Base-by-base conservation (phyloP, 257 asterid species). In the Forsythia viridissima region DNA sequence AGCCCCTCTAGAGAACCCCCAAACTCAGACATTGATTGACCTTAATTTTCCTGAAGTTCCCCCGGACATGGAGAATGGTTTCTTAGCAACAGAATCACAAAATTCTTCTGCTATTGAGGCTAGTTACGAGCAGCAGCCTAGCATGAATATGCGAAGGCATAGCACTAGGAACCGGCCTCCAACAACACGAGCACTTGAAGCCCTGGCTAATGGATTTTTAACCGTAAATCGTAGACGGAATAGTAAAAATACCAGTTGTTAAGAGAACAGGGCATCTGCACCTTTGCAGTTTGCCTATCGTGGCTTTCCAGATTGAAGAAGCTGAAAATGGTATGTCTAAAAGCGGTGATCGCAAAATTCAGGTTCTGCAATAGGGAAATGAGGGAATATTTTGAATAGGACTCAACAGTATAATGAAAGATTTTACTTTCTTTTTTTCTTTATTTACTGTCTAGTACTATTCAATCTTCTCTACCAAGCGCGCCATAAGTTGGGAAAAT, bases 111-210 rank as follows among this genome's bases (percentile, higher is more conserved):
- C 40, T 20, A 69, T 30, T 44, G 89, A 77, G 73, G 80, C 77
- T 44, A 68, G 48, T 24, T 24, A 71, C 1, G 83, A 77, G 30
- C 84, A 71, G 85, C 85, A 81, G 65, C 82, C 86, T 70, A 71
- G n/a, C 69, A 44, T n/a, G 76, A 81, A 70, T 51, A 73, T 82
- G 4, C 77, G 86, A 40, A 84, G 95, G 82, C 89, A 89, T n/a
- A 76, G 95, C 80, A 85, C 88, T 0, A 87, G 93, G 77, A 79
- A 80, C 81, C 82, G 92, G 44, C 88, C 90, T n/a, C 95, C 90
- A 68, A 90, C 95, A 8, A 80, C 86, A 4, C 84, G 83, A 80
- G 88, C 88, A 3, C 84, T 90, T 30, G 93, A 90, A 80, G 93
- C 95, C 72, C 76, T 89, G 37, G 95, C 91, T 3, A 69, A 77